Base-by-base conservation (phyloP, 2,329 filamentous ascomycete genomes). In the Ophiocordyceps camponoti-rufipedis region DNA sequence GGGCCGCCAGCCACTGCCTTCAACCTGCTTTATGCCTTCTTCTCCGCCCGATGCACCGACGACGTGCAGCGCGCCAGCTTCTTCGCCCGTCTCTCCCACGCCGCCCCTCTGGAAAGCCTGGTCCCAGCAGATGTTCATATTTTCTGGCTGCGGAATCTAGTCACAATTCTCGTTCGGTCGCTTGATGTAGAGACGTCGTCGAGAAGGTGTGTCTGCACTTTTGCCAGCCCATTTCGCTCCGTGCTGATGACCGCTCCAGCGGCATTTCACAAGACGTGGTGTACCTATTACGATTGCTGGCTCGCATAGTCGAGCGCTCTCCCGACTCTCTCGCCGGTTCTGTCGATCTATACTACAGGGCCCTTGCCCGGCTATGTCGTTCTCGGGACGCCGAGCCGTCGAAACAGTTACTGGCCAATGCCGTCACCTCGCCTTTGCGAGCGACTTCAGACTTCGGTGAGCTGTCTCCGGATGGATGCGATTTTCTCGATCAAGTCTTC, bases 21-120 rank as follows among this genome's bases (percentile, higher is more conserved):
- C 31, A 65, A 63, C 31, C 60, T 78, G 9, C 57, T 78, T 28
- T 56, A 74, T 19, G 61, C 65, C 12, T 66, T 74, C 50, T 75
- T 74, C 57, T 66, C 68, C 31, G 54, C 62, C 9, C 56, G 56
- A 16, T 55, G 57, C 44, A 38, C 55, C 42, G 66, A 71, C 44
- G 76, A 80, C 55, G 55, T 70, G 39, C 56, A 56, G 32, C 65
- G 75, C 45, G 57, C 78, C 33, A 58, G 62, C 41, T 48, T 54
- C 28, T 68, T 78, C 47, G 60, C 66, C 38, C 52, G 54, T n/a
- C 70, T 73, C 48, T 55, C 71, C 41, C 53, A 59, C 9, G 53
- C 55, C 11, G 56, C 56, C n/a, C 54, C 59, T 23, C 59, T 66
- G 42, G 45, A 54, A 11, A 52, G 55, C 16, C 63, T 71, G 49